Percentiles rank a stretch among this genome's conserved stretches.
phyloP scores from a whole-genome alignment of 352 stramenopile species.

The Saprolegnia parasitica region DNA sequence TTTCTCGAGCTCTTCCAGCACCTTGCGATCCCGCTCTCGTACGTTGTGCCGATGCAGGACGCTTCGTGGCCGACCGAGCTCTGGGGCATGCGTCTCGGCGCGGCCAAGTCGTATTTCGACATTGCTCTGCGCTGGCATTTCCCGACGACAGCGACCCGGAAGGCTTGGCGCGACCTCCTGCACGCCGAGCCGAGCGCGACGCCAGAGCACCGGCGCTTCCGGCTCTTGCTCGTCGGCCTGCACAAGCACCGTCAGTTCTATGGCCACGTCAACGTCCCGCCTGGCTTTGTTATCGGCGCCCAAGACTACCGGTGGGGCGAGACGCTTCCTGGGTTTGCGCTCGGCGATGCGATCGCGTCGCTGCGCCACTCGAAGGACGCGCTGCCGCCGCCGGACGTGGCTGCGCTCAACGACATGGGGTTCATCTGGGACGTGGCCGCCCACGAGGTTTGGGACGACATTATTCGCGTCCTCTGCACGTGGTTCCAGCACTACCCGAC shows the following conservation, averaged over 20 bases:
- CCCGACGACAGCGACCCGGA: constrained; percentile 23
- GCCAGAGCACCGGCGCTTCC: neutral
- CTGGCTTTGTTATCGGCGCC: neutral
- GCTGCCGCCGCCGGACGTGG: neutral
- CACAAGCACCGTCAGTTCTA: neutral
- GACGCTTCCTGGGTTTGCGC: neutral
- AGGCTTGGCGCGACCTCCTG: neutral
- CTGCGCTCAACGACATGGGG: neutral
- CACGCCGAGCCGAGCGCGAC: neutral
- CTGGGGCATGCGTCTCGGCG: constrained; percentile 35
- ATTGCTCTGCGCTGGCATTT: constrained; percentile 18
- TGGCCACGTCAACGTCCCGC: constrained; percentile 7
- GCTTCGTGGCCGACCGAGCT: constrained; percentile 30
- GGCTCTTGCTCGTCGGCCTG: constrained; percentile 1
- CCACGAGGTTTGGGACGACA: neutral
- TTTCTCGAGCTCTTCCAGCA: neutral
- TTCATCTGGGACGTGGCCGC: neutral
- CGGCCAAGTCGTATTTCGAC: neutral
- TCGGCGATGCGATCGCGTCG: neutral
- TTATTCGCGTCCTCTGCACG: neutral
- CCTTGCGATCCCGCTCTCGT: constrained; percentile 30
- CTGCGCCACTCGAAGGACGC: neutral
- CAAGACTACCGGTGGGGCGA: neutral
- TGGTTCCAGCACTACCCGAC: neutral
- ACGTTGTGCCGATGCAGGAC: constrained; percentile 29